phyloP scores from a whole-genome alignment of 805 yeast genomes.

The Wickerhamomyces ciferrii region DNA sequence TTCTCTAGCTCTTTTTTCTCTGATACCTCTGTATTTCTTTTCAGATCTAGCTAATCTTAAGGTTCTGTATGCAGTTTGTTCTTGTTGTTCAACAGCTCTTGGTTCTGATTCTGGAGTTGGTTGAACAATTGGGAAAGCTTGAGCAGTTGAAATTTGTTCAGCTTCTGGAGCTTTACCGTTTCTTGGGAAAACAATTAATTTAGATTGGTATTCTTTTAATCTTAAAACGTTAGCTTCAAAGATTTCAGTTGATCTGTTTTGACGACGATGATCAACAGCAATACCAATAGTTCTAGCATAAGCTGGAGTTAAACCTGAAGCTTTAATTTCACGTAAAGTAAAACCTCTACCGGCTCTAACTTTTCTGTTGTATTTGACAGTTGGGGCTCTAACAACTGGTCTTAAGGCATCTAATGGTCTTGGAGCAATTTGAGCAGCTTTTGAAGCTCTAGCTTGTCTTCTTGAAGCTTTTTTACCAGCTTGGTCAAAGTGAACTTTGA shows the following conservation, averaged over 20 bases:
- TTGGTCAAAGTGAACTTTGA: constrained; percentile 99
- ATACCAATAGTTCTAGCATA: constrained; percentile 98
- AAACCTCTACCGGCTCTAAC: constrained; percentile 99
- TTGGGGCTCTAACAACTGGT: constrained; percentile 99
- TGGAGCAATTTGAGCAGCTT: constrained; percentile 96
- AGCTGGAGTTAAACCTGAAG: constrained; percentile 89
- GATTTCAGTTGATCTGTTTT: constrained; percentile 94
- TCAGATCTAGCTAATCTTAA: constrained; percentile 90
- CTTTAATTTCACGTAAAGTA: constrained; percentile 96
- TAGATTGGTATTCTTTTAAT: constrained; percentile 93
- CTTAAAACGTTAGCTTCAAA: constrained; percentile 93
- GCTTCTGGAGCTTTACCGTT: constrained; percentile 79
- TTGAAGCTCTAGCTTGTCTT: constrained; percentile 89
- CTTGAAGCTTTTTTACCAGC: constrained; percentile 99
- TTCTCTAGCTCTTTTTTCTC: constrained; percentile 94
- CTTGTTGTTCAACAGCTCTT: constrained; percentile 68
- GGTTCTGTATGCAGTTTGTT: constrained; percentile 79
- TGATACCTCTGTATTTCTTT: constrained; percentile 86
- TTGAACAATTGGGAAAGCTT: constrained; percentile 81
- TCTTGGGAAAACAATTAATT: constrained; percentile 93
- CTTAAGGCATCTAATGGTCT: constrained; percentile 94
- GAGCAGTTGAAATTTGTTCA: constrained; percentile 66
- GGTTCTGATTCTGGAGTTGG: constrained; percentile 60
- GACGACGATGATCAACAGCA: constrained; percentile 99
- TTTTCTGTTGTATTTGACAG: constrained; percentile 98